Base-by-base conservation (phyloP, 768 basidiomycete genomes). In the Dictyophora rubrovolvata region DNA sequence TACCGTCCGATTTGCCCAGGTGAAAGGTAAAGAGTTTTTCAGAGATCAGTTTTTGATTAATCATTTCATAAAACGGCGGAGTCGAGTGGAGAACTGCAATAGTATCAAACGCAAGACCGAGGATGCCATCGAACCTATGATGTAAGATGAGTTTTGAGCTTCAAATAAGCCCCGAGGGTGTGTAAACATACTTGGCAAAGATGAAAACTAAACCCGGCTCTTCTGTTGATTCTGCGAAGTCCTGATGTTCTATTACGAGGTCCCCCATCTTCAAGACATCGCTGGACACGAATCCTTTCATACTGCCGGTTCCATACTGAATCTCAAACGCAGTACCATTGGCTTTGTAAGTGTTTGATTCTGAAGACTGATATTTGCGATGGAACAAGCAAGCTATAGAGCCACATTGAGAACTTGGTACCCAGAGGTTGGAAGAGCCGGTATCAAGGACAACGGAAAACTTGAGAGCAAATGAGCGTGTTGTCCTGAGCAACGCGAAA, bases 141-240 rank as follows among this genome's bases (percentile, higher is more conserved):
- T 23, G 50, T 33, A 18, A n/a, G 12, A 48, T 46, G 22, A 56
- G 46, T 35, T 51, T 17, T 12, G 10, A 2, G 28, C 28, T 49
- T 5, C 6, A 18, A 51, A 10, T 51, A 7, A 23, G 18, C 14
- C 14, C 9, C 17, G 1, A 8, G 55, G 53, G 59, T 48, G 64
- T 18, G 36, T 21, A 21, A 35, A 75, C 88, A 67, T 65, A 92
- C 88, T 88, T 93, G 68, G 92, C 93, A 64, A 95, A 97, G 23
- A 96, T 95, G 69, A 99, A 99, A 5, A 94, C 86, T 53, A 99
- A 84, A 49, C 96, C 96, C 20, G 96, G 96, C 69, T 98, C 95
- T 72, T 92, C 90, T 60, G 84, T 86, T 1, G 94, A 92, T 74
- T 98, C 96, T 10, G 93, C 95, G 66, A 99, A 99, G 68, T 93